Evolutionary conservation across 768 basidiomycete species (phyloP).

Genomic region (Rhizopogon rudus): DNA sequence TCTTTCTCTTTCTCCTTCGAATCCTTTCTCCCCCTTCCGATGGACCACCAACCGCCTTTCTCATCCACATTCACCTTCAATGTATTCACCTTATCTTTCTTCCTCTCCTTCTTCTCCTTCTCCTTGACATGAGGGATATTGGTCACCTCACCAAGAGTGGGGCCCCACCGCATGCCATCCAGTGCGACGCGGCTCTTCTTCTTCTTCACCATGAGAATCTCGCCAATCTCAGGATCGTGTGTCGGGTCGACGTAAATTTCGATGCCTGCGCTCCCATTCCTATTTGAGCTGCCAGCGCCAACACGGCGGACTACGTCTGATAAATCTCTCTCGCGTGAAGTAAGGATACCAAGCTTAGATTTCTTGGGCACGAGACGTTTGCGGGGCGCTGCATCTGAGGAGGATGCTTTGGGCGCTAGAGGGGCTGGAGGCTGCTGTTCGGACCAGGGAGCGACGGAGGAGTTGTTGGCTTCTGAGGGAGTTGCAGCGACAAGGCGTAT

Average conservation of each 20-base stretch:
- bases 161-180: slow-evolving; percentile 52
- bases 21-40: slow-evolving; percentile 69
- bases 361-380: slow-evolving; percentile 70
- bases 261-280: slow-evolving; percentile 43
- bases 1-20: slow-evolving; percentile 57
- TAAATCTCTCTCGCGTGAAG: slow-evolving; percentile 39
- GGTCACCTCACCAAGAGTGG: slow-evolving; percentile 52
- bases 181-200: slow-evolving; percentile 61
- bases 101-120: slow-evolving; percentile 30
- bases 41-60: slow-evolving; percentile 78
- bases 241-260: slow-evolving; percentile 70
- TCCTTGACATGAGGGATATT: slow-evolving; percentile 37
- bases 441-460: slow-evolving; percentile 19
- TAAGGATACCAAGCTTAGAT: slow-evolving; percentile 54
- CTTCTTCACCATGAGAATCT: slow-evolving; percentile 73
- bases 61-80: slow-evolving; percentile 40
- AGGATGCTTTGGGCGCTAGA: slow-evolving; percentile 24
- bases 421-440: slow-evolving; percentile 10
- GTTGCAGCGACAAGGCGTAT: slow-evolving; percentile 69
- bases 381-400: slow-evolving; percentile 20
- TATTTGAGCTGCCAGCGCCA: slow-evolving; percentile 19
- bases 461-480: slow-evolving; percentile 39
- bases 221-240: slow-evolving; percentile 60
- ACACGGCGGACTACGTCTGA: slow-evolving; percentile 58
- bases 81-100: slow-evolving; percentile 27